Conservation (phyloP, 768 basidiomycete genomes). For the Thelephora ganbajun region DNA sequence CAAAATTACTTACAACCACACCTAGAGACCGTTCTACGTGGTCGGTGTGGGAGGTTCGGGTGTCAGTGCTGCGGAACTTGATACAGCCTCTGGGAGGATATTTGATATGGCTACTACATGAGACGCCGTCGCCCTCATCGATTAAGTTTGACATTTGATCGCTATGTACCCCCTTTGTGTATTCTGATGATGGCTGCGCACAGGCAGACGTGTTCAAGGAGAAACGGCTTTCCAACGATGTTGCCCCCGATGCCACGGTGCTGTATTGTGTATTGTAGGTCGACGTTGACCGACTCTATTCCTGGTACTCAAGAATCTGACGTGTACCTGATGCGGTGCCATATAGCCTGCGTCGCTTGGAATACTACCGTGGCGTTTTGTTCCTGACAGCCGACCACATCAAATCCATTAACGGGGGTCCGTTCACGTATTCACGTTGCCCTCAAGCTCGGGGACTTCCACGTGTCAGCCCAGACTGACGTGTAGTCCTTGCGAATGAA, state of each 20-base stretch:
- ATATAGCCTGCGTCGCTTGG: constrained; percentile 15
- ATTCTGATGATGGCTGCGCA: not conserved
- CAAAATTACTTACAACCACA: not conserved
- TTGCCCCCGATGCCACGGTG: constrained; percentile 12
- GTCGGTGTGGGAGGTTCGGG: constrained; percentile 13
- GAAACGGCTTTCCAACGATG: constrained; percentile 10
- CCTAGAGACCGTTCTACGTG: not conserved
- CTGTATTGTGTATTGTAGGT: not conserved
- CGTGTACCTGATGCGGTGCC: not conserved
- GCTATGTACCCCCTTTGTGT: not conserved
- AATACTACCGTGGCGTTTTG: constrained; percentile 24
- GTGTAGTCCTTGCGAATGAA: constrained; percentile 22
- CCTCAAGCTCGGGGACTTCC: constrained; percentile 16
- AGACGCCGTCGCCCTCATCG: constrained; percentile 12
- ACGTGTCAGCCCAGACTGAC: constrained; percentile 10
- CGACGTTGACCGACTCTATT: not conserved
- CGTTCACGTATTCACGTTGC: constrained; percentile 51
- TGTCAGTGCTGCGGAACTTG: constrained; percentile 10
- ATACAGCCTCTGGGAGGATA: constrained; percentile 8
- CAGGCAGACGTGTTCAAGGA: constrained; percentile 15
- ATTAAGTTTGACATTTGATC: constrained; percentile 4
- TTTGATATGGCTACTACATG: constrained; percentile 12
- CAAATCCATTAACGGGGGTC: constrained; percentile 49
- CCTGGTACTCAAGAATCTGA: not conserved
- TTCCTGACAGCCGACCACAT: constrained; percentile 26